Evolutionary conservation across 106 monocot genomes (phyloP), one percentile per base, ranked within the genome.

Genomic region (Allium sativum): DNA sequence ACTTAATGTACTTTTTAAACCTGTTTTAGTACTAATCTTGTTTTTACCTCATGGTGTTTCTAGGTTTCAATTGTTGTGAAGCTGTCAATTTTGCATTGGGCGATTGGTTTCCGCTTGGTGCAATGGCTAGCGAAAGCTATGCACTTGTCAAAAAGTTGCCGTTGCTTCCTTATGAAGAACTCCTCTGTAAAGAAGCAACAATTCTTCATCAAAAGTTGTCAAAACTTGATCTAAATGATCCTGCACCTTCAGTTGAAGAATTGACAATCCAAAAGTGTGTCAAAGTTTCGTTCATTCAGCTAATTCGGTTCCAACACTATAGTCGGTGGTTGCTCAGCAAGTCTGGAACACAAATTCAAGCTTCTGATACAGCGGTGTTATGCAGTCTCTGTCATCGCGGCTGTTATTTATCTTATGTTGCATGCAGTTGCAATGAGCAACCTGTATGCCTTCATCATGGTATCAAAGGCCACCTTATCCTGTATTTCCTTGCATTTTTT

Each of bases 11-110:
- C 11, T 2, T 21, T 16, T 19, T n/a, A n/a, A n/a, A 20, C 40
- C 11, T n/a, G 12, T 19, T 65, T 65, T 12, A n/a, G n/a, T 7
- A 40, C 40, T 14, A 13, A n/a, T 40, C 22, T 52, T 15, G n/a
- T 31, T 48, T 22, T 14, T 40, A 40, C 51, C 31, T 31, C 52
- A n/a, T 40, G 13, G 48, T 6, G 12, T 46, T 65, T 7, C 48
- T 58, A 95, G 95, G 95, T 63, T 92, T 99, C 55, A 99, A 99
- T 64, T 99, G 98, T 69, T 87, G 92, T 12, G 98, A 99, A 70
- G 98, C 98, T 21, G 92, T 92, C 40, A 99, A 99, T 48, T 99
- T 99, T 79, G 98, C 92, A 15, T 75, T 77, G 56, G 85, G 88
- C 16, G 83, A 99, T 66, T 99, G 98, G 98, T 99, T 92, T 66